Evolutionary conservation across 1,139 yeast genomes (phyloP).

Genomic region (Lodderomyces orthopsilosis): DNA sequence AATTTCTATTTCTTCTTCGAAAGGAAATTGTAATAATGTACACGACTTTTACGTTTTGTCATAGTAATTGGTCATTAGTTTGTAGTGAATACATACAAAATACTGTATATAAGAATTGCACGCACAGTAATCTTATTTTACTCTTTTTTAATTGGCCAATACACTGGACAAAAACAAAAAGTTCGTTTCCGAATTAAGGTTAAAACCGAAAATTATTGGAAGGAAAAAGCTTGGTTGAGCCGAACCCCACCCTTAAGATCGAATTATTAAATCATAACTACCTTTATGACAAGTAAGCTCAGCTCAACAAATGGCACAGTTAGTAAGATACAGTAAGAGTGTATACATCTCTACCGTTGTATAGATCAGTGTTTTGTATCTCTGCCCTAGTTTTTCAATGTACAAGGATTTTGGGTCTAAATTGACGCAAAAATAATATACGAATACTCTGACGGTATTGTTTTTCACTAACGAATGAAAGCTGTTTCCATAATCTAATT

Average conservation of each 20-base stretch:
- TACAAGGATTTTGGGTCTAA: background rate
- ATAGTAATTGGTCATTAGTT: background rate
- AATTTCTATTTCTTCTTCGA: too few relatives aligned
- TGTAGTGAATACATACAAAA: background rate
- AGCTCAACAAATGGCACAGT: too few relatives aligned
- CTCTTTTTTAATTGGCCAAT: background rate
- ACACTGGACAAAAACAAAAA: background rate
- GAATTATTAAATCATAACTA: too few relatives aligned
- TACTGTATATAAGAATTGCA: background rate
- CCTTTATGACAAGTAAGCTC: too few relatives aligned
- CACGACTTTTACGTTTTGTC: background rate
- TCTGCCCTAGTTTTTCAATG: background rate
- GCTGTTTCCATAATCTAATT: too few relatives aligned
- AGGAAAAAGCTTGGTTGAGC: background rate
- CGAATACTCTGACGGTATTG: background rate
- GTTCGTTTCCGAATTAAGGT: background rate
- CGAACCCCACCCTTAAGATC: too few relatives aligned
- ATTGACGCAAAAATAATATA: background rate
- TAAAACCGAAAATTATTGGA: background rate
- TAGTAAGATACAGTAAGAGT: too few relatives aligned
- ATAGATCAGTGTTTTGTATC: too few relatives aligned
- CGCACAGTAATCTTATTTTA: background rate
- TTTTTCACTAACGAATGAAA: background rate
- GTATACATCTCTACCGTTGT: too few relatives aligned
- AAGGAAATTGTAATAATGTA: background rate